A percentile compares a stretch with the other conserved stretches of the same genome.
phyloP scores from a whole-genome alignment of 139 green algal species.

The Picochlorum sp. region DNA sequence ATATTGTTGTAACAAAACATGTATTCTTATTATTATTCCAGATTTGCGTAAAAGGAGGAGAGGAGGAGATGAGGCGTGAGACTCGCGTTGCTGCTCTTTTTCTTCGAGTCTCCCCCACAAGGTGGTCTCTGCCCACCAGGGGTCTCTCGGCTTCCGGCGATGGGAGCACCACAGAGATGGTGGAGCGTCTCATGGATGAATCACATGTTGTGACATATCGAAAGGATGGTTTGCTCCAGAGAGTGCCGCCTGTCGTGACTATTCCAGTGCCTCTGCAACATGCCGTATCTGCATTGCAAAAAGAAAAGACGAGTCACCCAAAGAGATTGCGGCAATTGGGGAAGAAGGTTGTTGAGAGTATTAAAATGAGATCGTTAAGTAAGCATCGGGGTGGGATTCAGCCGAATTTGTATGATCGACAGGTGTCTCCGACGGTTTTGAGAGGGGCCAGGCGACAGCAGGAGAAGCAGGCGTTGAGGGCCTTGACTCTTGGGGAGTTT shows the following conservation, averaged over 20 bases:
- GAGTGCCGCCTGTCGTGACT: background rate
- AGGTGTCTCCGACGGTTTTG: background rate
- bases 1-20: too few relatives aligned
- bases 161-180: too few relatives aligned
- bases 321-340: slow-evolving; percentile 11
- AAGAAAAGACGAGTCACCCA: slow-evolving; percentile 2
- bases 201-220: background rate
- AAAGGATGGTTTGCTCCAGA: background rate
- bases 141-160: too few relatives aligned
- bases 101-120: too few relatives aligned
- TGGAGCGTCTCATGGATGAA: too few relatives aligned
- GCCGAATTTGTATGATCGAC: slow-evolving; percentile 19
- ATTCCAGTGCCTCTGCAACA: background rate
- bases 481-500: background rate
- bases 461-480: background rate
- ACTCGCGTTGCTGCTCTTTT: too few relatives aligned
- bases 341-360: slow-evolving; percentile 15
- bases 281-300: slow-evolving; percentile 1
- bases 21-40: too few relatives aligned
- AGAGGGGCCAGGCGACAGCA: slow-evolving; percentile 1
- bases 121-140: too few relatives aligned
- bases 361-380: slow-evolving; percentile 30
- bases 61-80: background rate
- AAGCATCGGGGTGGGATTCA: slow-evolving; percentile 30
- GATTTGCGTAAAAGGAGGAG: too few relatives aligned